phyloP scores from a whole-genome alignment of 768 basidiomycete genomes.

The Paxillus involutus region DNA sequence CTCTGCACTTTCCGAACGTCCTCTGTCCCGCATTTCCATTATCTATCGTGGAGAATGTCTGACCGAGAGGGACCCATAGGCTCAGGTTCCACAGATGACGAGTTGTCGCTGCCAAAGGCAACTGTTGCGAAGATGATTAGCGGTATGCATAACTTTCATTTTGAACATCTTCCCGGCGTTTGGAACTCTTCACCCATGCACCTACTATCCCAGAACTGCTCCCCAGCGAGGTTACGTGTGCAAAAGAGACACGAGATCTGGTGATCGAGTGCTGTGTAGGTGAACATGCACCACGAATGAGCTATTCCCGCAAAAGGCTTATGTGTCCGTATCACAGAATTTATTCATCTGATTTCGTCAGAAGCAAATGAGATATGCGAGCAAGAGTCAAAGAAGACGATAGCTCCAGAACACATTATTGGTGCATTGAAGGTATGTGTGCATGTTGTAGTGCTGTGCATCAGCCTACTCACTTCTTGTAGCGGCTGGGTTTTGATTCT shows the following conservation, averaged over 20 bases:
- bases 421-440: conserved; percentile 77
- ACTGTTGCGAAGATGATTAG: conserved; percentile 97
- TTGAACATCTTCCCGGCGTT: conserved; percentile 1
- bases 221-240: conserved; percentile 82
- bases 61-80: conserved; percentile 81
- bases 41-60: conserved; percentile 59
- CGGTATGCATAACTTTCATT: conserved; percentile 47
- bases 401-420: conserved; percentile 96
- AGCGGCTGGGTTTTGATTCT: conserved; percentile 92
- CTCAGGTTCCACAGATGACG: conserved; percentile 77
- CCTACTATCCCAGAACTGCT: conserved; percentile 67
- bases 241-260: conserved; percentile 95
- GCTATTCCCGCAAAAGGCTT: conserved; percentile 12
- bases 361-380: conserved; percentile 99
- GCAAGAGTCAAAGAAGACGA: conserved; percentile 97
- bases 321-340: conserved; percentile 57
- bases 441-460: background rate
- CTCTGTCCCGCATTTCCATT: conserved; percentile 21
- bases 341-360: conserved; percentile 95
- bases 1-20: conserved; percentile 33
- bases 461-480: conserved; percentile 10
- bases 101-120: conserved; percentile 93
- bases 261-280: conserved; percentile 99
- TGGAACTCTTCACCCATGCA: conserved; percentile 7
- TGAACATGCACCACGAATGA: conserved; percentile 47